These are phyloP conservation scores for Mollisiaceae sp. DNA, from an alignment of 2,329 filamentous ascomycete species.

Conservation along the genomic window DNA sequence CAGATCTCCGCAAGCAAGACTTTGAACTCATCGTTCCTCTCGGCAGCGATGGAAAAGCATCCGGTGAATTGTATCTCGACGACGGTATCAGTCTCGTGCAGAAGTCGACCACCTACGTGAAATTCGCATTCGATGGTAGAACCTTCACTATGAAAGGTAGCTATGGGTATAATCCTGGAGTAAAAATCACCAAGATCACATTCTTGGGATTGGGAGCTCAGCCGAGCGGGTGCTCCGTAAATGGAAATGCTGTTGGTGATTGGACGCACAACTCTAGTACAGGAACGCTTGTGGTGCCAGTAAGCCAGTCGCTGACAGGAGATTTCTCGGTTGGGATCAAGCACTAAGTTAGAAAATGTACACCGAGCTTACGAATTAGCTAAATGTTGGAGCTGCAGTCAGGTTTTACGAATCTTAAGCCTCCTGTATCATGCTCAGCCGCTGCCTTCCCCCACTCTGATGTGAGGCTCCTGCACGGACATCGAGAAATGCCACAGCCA, in stretches of 20 bases:
- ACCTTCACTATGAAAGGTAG: slow-evolving; percentile 56
- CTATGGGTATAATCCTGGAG: slow-evolving; percentile 56
- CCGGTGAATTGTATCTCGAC: slow-evolving; percentile 75
- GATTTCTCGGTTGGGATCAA: slow-evolving; percentile 20
- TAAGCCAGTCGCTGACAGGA: slow-evolving; percentile 23
- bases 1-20: slow-evolving; percentile 63
- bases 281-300: slow-evolving; percentile 24
- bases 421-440: not conserved
- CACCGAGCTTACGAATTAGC: too few relatives aligned
- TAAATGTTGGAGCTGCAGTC: not conserved
- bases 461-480: not conserved
- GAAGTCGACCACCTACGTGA: slow-evolving; percentile 57
- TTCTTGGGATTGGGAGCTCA: slow-evolving; percentile 48
- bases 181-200: slow-evolving; percentile 54
- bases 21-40: slow-evolving; percentile 77
- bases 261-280: slow-evolving; percentile 16
- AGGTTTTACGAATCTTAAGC: not conserved
- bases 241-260: slow-evolving; percentile 14
- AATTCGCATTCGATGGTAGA: slow-evolving; percentile 62
- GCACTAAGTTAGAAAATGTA: not conserved
- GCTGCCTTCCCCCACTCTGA: not conserved
- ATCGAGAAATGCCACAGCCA: not conserved
- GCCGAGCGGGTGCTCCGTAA: slow-evolving; percentile 13
- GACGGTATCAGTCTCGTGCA: slow-evolving; percentile 74
- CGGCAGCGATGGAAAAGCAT: slow-evolving; percentile 63